Evolutionary conservation across 495 filamentous ascomycete genomes (phyloP).

Genomic region (Niebla homalea): DNA sequence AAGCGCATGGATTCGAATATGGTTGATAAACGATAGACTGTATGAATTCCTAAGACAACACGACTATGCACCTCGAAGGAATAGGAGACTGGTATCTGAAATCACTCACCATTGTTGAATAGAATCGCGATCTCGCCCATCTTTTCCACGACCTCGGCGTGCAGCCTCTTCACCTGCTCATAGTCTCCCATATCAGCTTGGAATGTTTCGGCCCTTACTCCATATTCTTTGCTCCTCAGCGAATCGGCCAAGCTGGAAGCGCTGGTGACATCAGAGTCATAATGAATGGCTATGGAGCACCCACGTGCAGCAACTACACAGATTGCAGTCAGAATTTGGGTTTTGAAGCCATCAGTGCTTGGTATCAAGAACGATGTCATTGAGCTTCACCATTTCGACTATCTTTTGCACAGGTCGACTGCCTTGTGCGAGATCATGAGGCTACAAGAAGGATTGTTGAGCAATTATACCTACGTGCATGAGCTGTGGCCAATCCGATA

Average conservation of each 20-base stretch:
- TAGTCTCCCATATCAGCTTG: constrained; percentile 24
- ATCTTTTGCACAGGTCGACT: too few species aligned
- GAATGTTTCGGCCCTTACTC: constrained; percentile 14
- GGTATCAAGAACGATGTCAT: constrained; percentile 13
- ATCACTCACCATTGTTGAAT: constrained; percentile 24
- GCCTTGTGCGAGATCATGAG: too few species aligned
- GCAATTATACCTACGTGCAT: background rate
- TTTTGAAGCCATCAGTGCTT: background rate
- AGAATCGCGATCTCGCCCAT: constrained; percentile 21
- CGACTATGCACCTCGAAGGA: too few species aligned
- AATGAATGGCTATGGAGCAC: constrained; percentile 23
- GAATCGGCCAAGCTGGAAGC: constrained; percentile 11
- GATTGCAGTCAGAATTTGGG: background rate
- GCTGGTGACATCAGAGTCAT: constrained; percentile 13
- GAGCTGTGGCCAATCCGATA: constrained; percentile 36
- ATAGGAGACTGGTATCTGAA: too few species aligned
- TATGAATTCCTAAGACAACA: too few species aligned
- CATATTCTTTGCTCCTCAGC: constrained; percentile 2
- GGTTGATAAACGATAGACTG: too few species aligned
- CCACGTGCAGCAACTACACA: constrained; percentile 13
- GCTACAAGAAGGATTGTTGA: too few species aligned
- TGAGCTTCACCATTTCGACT: too few species aligned
- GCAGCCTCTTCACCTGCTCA: constrained; percentile 19
- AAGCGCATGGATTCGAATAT: too few species aligned
- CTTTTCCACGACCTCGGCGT: constrained; percentile 12